Evolutionary conservation across 345 rosid genomes (phyloP).

Genomic region (Citrus inodora): DNA sequence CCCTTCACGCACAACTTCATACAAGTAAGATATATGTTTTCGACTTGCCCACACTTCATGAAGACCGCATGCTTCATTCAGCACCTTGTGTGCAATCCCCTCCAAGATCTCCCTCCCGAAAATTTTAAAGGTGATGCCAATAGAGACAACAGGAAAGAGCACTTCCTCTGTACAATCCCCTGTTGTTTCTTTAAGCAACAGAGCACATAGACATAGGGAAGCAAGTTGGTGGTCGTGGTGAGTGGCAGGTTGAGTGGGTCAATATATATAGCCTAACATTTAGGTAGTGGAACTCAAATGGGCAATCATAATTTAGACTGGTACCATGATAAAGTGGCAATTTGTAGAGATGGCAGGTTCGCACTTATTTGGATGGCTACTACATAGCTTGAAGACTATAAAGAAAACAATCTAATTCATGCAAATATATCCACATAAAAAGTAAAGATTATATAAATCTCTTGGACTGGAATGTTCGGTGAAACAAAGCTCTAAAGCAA

Average conservation of each 20-base stretch:
- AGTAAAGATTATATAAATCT: background rate
- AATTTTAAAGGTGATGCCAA: constrained; percentile 66
- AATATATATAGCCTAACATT: too few species aligned
- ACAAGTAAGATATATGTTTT: constrained; percentile 53
- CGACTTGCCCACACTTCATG: constrained; percentile 66
- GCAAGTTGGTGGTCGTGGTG: background rate
- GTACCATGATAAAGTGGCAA: background rate
- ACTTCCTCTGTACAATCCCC: constrained; percentile 47
- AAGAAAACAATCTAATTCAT: background rate
- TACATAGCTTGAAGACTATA: too few species aligned
- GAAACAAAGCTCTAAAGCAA: background rate
- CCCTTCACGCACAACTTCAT: too few species aligned
- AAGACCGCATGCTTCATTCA: constrained; percentile 70
- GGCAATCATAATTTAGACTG: background rate
- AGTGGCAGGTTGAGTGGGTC: background rate
- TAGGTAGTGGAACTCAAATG: background rate
- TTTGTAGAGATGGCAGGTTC: too few species aligned
- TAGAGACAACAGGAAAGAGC: constrained; percentile 70
- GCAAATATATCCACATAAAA: background rate
- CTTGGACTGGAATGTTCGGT: too few species aligned
- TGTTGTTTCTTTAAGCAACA: background rate
- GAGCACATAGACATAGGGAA: background rate
- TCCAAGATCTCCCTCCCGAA: constrained; percentile 71
- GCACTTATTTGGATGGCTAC: too few species aligned
- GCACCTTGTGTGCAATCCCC: constrained; percentile 64